These are phyloP conservation scores for Daldinia eschscholtzii DNA, from an alignment of 2,329 filamentous ascomycete genomes.

Conservation along the genomic window DNA sequence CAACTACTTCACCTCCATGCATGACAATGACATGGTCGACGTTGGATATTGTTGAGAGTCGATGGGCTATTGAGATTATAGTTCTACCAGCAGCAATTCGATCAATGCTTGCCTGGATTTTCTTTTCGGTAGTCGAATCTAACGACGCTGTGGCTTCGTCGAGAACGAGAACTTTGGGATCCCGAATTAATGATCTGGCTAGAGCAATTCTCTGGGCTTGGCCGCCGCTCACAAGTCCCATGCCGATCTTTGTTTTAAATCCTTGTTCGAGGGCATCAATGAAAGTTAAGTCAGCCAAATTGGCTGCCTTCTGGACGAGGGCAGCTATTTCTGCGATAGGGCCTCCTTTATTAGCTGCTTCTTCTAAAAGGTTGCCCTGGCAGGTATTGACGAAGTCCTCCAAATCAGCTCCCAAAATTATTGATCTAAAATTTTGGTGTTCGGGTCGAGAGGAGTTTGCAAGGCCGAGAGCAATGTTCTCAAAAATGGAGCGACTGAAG, in stretches of 20 bases:
- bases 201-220: slow-evolving; percentile 71
- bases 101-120: slow-evolving; percentile 65
- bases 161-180: slow-evolving; percentile 69
- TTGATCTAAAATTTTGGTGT: slow-evolving; percentile 55
- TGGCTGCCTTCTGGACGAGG: slow-evolving; percentile 61
- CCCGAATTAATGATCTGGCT: slow-evolving; percentile 67
- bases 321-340: slow-evolving; percentile 59
- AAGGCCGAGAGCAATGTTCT: slow-evolving; percentile 64
- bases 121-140: slow-evolving; percentile 68
- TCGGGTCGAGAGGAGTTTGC: slow-evolving; percentile 58
- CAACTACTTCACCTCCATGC: slow-evolving; percentile 66
- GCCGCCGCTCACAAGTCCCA: slow-evolving; percentile 68
- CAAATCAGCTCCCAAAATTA: slow-evolving; percentile 59
- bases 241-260: slow-evolving; percentile 66
- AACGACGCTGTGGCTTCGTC: slow-evolving; percentile 73
- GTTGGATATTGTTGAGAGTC: slow-evolving; percentile 67
- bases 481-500: slow-evolving; percentile 60
- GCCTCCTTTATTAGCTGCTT: slow-evolving; percentile 40
- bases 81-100: slow-evolving; percentile 61
- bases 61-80: slow-evolving; percentile 73
- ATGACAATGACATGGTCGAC: slow-evolving; percentile 75
- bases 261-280: slow-evolving; percentile 67
- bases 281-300: slow-evolving; percentile 66
- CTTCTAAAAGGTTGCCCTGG: slow-evolving; percentile 45
- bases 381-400: slow-evolving; percentile 57